Conservation (phyloP, 768 basidiomycete species). For the Chiua virens region DNA sequence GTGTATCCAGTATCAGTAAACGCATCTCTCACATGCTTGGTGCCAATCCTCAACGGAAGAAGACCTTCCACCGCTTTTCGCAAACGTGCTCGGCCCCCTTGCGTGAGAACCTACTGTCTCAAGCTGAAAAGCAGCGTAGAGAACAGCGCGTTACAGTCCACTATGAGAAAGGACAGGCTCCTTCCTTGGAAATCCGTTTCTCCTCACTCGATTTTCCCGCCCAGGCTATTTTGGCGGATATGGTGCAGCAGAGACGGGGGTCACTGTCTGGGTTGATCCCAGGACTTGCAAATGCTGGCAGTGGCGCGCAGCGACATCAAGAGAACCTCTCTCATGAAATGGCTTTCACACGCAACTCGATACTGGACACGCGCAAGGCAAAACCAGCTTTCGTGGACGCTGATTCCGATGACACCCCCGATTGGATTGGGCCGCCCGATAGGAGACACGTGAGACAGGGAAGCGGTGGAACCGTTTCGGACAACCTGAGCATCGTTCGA, state of each 20-base stretch:
- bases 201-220: conserved; percentile 47
- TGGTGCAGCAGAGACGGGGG: conserved; percentile 13
- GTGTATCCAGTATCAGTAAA: conserved; percentile 16
- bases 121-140: conserved; percentile 2
- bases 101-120: conserved; percentile 2
- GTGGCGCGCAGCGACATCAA: neutral
- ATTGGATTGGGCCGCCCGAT: conserved; percentile 15
- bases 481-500: conserved; percentile 46
- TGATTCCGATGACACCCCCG: neutral
- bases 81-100: conserved; percentile 34
- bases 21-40: conserved; percentile 47
- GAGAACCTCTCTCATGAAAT: conserved; percentile 11
- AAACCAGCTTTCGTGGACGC: conserved; percentile 9
- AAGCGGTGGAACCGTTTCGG: conserved; percentile 35
- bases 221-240: conserved; percentile 14
- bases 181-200: conserved; percentile 55
- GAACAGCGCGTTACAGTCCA: conserved; percentile 51
- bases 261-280: conserved; percentile 13
- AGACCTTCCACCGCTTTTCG: conserved; percentile 55
- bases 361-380: conserved; percentile 8
- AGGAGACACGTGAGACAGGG: conserved; percentile 9
- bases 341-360: neutral
- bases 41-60: conserved; percentile 49
- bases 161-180: conserved; percentile 43
- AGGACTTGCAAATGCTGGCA: neutral